Percentiles rank a stretch among this genome's conserved stretches.
phyloP scores from a whole-genome alignment of 2,329 filamentous ascomycete genomes.

The Teratosphaeria destructans region DNA sequence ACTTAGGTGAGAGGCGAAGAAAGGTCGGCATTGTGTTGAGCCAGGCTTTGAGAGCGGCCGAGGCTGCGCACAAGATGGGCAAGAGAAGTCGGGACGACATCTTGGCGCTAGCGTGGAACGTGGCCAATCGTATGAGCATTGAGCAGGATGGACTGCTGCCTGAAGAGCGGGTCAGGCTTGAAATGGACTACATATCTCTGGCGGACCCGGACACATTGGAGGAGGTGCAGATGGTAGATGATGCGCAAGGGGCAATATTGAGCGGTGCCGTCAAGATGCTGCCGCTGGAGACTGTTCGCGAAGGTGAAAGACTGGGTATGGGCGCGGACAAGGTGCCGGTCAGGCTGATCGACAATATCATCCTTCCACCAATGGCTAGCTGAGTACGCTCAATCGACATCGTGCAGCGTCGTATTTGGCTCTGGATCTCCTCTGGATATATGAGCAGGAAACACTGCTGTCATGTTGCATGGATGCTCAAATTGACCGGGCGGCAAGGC shows the following conservation, averaged over 20 bases:
- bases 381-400: background rate
- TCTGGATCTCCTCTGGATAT: no score
- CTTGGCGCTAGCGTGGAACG: conserved; percentile 57
- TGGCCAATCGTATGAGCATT: conserved; percentile 45
- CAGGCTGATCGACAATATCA: conserved; percentile 87
- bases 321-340: conserved; percentile 68
- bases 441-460: no score
- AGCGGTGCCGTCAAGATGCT: conserved; percentile 88
- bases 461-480: no score
- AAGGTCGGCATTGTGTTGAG: conserved; percentile 62
- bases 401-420: no score
- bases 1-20: conserved; percentile 68
- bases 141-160: conserved; percentile 54
- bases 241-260: conserved; percentile 62
- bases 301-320: conserved; percentile 60
- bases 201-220: conserved; percentile 76
- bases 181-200: conserved; percentile 87
- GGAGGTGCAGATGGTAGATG: conserved; percentile 64
- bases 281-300: conserved; percentile 58
- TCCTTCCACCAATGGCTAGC: conserved; percentile 27
- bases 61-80: conserved; percentile 50
- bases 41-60: conserved; percentile 59
- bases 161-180: conserved; percentile 56
- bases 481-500: no score
- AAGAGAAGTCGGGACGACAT: conserved; percentile 52